Evolutionary conservation across 2,329 filamentous ascomycete species (phyloP).

Genomic region (Hymenoscyphus scutula): DNA sequence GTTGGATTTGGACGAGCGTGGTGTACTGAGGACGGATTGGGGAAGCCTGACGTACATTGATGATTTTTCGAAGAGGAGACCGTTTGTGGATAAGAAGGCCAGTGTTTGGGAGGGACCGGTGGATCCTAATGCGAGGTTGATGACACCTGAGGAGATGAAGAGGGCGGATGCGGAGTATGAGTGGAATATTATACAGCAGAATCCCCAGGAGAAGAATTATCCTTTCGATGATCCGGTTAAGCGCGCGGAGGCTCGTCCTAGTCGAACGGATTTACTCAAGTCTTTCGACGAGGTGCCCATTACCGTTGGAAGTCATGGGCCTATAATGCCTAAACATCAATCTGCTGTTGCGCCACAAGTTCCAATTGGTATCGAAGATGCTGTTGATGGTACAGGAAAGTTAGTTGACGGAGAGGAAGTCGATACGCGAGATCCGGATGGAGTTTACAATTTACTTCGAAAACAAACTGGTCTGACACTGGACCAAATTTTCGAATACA

Average conservation of each 20-base stretch:
- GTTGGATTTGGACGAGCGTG: conserved; percentile 72
- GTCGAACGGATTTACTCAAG: conserved; percentile 24
- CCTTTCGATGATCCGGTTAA: conserved; percentile 15
- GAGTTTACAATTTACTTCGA: conserved; percentile 38
- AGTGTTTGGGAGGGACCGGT: conserved; percentile 36
- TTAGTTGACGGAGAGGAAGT: conserved; percentile 21
- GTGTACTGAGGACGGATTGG: conserved; percentile 67
- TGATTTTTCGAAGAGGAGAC: conserved; percentile 75
- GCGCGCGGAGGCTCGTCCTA: conserved; percentile 17
- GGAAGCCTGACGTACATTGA: conserved; percentile 76
- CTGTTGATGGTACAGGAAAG: conserved; percentile 17
- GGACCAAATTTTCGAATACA: conserved; percentile 52
- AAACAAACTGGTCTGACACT: conserved; percentile 54
- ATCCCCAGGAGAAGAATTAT: conserved; percentile 13
- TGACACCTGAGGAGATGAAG: conserved; percentile 60
- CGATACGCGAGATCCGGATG: conserved; percentile 36
- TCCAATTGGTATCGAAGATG: conserved; percentile 24
- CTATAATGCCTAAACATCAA: conserved; percentile 18
- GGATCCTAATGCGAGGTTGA: conserved; percentile 45
- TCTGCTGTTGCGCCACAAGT: conserved; percentile 27
- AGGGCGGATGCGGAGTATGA: conserved; percentile 54
- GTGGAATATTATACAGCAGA: conserved; percentile 23
- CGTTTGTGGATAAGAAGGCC: conserved; percentile 70
- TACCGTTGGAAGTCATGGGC: conserved; percentile 28
- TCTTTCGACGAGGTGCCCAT: conserved; percentile 24